Conservation (phyloP, 345 rosid species). For the Eucalyptus pauciflora region DNA sequence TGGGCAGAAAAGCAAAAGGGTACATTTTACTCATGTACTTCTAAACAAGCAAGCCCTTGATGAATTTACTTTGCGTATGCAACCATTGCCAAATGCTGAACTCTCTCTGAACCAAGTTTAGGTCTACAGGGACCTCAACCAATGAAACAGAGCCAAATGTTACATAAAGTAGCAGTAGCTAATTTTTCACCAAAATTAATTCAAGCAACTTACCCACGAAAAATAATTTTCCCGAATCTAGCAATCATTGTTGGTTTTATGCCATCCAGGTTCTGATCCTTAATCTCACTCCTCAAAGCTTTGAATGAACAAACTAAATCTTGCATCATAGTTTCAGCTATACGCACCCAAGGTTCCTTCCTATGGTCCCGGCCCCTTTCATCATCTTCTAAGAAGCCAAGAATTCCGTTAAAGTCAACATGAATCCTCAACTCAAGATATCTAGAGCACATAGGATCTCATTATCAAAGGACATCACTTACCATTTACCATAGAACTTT, state of each 20-base stretch:
- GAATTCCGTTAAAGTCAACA: neutral
- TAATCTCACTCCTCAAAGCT: neutral
- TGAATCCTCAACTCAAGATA: neutral
- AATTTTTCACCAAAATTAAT: neutral
- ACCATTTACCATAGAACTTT: neutral
- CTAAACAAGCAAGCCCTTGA: neutral
- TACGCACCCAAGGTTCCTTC: neutral
- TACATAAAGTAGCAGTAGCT: neutral
- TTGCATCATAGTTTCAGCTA: conserved; percentile 5
- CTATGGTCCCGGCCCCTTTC: neutral
- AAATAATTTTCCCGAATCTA: conserved; percentile 11
- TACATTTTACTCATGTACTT: neutral
- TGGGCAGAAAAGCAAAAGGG: neutral
- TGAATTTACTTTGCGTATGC: neutral
- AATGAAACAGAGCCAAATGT: neutral
- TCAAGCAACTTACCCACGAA: neutral
- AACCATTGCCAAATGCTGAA: neutral
- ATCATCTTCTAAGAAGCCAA: neutral
- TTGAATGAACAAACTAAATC: conserved; percentile 1
- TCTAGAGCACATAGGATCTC: neutral
- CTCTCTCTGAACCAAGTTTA: neutral
- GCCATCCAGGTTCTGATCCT: neutral
- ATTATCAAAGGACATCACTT: neutral
- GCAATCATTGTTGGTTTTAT: conserved; percentile 7
- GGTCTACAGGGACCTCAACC: neutral